Evolutionary conservation across 2,329 filamentous ascomycete genomes (phyloP).

Genomic region (Sclerotinia subarctica): DNA sequence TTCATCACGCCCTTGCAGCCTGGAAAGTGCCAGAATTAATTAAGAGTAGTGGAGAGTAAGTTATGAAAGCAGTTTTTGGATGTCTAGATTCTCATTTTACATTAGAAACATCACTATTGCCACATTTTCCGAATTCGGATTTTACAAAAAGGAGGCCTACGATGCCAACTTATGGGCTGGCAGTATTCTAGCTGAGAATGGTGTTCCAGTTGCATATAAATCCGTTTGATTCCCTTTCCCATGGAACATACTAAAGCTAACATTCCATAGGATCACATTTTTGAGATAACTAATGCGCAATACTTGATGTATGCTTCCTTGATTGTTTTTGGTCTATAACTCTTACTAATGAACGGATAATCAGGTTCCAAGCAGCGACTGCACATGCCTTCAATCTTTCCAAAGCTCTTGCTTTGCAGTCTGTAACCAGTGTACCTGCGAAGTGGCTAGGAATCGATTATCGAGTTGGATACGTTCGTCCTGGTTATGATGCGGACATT

Average conservation of each 20-base stretch:
- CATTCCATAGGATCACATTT: constrained; percentile 39
- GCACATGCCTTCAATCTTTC: constrained; percentile 45
- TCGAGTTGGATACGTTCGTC: constrained; percentile 45
- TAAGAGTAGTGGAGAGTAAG: constrained; percentile 41
- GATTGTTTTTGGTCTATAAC: background rate
- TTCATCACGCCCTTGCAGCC: constrained; percentile 44
- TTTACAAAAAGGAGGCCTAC: constrained; percentile 46
- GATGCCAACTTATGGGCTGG: constrained; percentile 43
- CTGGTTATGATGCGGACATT: constrained; percentile 50
- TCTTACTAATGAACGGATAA: background rate
- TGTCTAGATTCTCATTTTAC: background rate
- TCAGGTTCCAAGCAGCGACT: constrained; percentile 42
- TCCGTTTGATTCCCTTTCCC: constrained; percentile 33
- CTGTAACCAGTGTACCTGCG: constrained; percentile 48
- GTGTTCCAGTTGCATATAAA: constrained; percentile 45
- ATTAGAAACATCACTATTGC: constrained; percentile 44
- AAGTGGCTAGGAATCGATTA: constrained; percentile 44
- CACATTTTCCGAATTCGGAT: constrained; percentile 43
- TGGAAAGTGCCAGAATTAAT: constrained; percentile 44
- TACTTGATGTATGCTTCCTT: constrained; percentile 40
- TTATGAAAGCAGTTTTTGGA: constrained; percentile 9
- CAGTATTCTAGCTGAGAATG: constrained; percentile 42
- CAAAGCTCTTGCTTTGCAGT: constrained; percentile 43
- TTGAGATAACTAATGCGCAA: constrained; percentile 41
- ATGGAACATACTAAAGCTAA: background rate